These are phyloP conservation scores for Cyclanthera cordifolia DNA, from an alignment of 306 rosid species.

Conservation along the genomic window DNA sequence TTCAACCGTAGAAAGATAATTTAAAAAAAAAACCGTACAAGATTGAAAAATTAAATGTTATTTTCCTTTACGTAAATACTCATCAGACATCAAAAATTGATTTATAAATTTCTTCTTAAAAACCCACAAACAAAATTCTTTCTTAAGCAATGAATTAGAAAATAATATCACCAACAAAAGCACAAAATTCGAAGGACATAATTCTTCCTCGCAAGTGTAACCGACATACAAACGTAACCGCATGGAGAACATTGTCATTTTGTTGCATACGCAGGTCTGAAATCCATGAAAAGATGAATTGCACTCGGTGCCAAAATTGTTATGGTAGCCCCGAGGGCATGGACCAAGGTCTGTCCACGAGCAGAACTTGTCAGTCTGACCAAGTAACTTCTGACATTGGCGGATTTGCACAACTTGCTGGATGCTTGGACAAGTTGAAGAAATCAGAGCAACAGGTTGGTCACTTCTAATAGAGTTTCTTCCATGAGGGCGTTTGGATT, in stretches of 20 bases:
- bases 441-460: conserved; percentile 87
- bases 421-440: conserved; percentile 67
- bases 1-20: no score
- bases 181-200: neutral
- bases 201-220: neutral
- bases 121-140: neutral
- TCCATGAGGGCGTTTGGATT: no score
- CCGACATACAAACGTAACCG: neutral
- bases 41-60: neutral
- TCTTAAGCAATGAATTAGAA: neutral
- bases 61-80: neutral
- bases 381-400: conserved; percentile 65
- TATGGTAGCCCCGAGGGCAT: conserved; percentile 23
- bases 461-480: conserved; percentile 15
- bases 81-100: neutral
- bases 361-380: conserved; percentile 25
- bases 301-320: conserved; percentile 60
- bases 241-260: neutral
- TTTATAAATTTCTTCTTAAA: neutral
- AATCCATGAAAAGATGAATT: conserved; percentile 77
- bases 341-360: conserved; percentile 19
- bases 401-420: conserved; percentile 80
- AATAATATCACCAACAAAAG: neutral
- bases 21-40: no score
- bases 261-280: conserved; percentile 49